These are phyloP conservation scores for Psidium friedrichsthalianum DNA, from an alignment of 345 rosid species.

Conservation along the genomic window DNA sequence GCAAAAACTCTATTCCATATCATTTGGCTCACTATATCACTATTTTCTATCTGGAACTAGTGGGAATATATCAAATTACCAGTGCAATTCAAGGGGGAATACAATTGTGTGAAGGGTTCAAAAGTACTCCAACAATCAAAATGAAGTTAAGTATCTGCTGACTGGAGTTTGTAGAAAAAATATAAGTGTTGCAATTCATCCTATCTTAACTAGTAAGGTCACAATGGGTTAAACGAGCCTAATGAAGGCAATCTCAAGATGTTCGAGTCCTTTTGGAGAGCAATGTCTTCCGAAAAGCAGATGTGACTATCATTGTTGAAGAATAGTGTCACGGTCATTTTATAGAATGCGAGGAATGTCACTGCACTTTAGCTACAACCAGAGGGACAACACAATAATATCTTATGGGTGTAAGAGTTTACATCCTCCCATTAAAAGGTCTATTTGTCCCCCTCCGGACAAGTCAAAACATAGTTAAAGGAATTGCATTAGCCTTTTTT, in stretches of 20 bases:
- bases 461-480: neutral
- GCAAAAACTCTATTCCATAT: neutral
- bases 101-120: neutral
- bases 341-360: neutral
- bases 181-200: neutral
- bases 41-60: neutral
- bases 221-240: neutral
- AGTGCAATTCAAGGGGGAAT: neutral
- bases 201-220: neutral
- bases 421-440: neutral
- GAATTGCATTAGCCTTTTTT: neutral
- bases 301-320: neutral
- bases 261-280: neutral
- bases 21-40: neutral
- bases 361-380: neutral
- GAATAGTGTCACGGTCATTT: neutral
- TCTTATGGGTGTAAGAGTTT: neutral
- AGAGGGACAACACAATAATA: neutral
- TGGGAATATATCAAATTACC: neutral
- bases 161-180: neutral
- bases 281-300: neutral
- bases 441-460: neutral
- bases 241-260: neutral
- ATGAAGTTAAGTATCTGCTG: neutral
- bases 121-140: neutral